phyloP scores from a whole-genome alignment of 2,329 filamentous ascomycete species.

The Colletotrichum sojae region DNA sequence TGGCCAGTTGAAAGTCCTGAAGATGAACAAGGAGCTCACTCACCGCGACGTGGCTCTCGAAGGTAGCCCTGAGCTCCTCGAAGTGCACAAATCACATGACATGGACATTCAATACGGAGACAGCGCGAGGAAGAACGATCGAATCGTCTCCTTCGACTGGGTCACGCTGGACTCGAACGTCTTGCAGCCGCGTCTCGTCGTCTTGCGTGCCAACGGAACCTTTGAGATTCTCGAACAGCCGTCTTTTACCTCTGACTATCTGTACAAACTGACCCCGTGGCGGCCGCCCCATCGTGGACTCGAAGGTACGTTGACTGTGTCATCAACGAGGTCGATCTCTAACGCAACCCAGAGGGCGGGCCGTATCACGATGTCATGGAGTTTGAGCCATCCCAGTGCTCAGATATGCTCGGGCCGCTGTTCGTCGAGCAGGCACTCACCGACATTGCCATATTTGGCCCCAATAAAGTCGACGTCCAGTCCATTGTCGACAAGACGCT shows the following conservation, averaged over 20 bases:
- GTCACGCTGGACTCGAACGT: constrained; percentile 70
- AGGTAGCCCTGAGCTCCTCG: constrained; percentile 71
- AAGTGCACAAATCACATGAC: constrained; percentile 72
- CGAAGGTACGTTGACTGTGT: constrained; percentile 58
- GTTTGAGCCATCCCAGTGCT: constrained; percentile 69
- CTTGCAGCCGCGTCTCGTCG: constrained; percentile 70
- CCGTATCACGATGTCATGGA: constrained; percentile 70
- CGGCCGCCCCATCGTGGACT: constrained; percentile 70
- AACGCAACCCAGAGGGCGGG: constrained; percentile 58
- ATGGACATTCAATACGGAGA: constrained; percentile 72
- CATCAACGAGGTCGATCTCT: constrained; percentile 41
- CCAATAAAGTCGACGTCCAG: constrained; percentile 60
- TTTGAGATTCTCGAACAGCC: constrained; percentile 76
- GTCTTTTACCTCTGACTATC: constrained; percentile 69
- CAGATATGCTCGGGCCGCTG: constrained; percentile 68
- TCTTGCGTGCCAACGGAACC: constrained; percentile 71
- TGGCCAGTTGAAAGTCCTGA: constrained; percentile 74
- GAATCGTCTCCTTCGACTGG: constrained; percentile 79
- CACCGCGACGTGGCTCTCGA: constrained; percentile 56
- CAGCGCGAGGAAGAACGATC: constrained; percentile 66
- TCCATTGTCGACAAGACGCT: constrained; percentile 48
- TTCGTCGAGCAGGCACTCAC: constrained; percentile 67
- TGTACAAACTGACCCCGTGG: constrained; percentile 75
- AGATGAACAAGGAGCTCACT: constrained; percentile 69
- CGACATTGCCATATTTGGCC: constrained; percentile 70